Evolutionary conservation across 2,329 filamentous ascomycete genomes (phyloP), one percentile per base, ranked within the genome.

Genomic region (Fusarium buxicola): DNA sequence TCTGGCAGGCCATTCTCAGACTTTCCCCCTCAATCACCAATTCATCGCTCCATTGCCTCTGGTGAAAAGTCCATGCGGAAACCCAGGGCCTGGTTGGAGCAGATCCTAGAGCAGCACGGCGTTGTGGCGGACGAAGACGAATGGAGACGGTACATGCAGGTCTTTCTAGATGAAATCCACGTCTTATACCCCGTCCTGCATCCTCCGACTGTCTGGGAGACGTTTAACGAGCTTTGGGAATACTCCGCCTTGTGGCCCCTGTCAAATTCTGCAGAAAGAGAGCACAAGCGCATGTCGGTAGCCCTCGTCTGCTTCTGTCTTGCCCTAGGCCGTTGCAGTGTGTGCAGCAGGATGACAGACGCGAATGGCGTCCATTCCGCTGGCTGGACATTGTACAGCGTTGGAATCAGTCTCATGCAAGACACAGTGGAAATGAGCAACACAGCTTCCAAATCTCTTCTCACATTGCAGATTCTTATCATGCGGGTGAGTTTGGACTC

Each of bases 191-290:
- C 59, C 5, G 21, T 55, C 9, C 13, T 60, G 1, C 59, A 63
- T 24, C 55, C 51, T 2, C 59, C 59, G 2, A 46, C 51, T 7
- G 27, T 63, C 4, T 63, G 59, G 55, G 56, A 56, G 3, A 60
- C 25, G 7, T 63, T 63, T n/a, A 47, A 60, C 12, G 59, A 63
- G n/a, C 44, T 63, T 15, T 63, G 59, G 59, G 35, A 63, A 13
- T 56, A 63, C 24, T 50, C 59, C 12, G 35, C 55, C 3, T 28
- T 54, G 2, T 59, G 50, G 44, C 38, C 55, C 7, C 31, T 46
- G n/a, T 47, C 50, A 10, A 45, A 41, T 7, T 41, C 55, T 7
- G 46, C 38, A 10, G 49, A 55, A 30, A 24, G 58, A 13, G 55
- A 63, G 18, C 55, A 56, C 2, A 36, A 48, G 38, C 43, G 56